Conservation (phyloP, 345 rosid genomes). For the Melaleuca alternifolia region DNA sequence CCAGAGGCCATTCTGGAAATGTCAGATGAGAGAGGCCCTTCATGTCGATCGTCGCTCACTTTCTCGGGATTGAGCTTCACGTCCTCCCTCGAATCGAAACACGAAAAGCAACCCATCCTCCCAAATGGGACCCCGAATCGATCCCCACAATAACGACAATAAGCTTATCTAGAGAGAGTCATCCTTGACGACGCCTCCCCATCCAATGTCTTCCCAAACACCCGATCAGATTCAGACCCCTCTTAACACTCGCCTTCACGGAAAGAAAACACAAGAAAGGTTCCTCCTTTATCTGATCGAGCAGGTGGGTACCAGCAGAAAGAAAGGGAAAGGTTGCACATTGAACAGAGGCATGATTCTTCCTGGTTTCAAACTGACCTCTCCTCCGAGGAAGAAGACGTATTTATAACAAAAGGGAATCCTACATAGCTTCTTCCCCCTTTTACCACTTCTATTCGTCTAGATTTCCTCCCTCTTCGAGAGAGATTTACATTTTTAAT, state of each 20-base stretch:
- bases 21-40: constrained; percentile 36
- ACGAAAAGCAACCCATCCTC: constrained; percentile 89
- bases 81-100: constrained; percentile 83
- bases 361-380: not conserved
- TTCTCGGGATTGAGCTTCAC: constrained; percentile 60
- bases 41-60: constrained; percentile 45
- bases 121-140: constrained; percentile 7
- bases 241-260: not conserved
- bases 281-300: not conserved
- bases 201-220: not conserved
- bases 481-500: not conserved
- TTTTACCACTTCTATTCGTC: not conserved
- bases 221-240: not conserved
- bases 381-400: not conserved
- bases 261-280: not conserved
- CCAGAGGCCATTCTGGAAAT: constrained; percentile 72
- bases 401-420: not conserved
- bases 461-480: not conserved
- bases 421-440: not conserved
- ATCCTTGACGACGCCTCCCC: not conserved
- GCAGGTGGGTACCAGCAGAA: not conserved
- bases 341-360: not conserved
- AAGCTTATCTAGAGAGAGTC: not conserved
- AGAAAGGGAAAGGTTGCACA: not conserved
- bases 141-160: not conserved